Evolutionary conservation across 2,329 filamentous ascomycete genomes (phyloP).

Genomic region (Keithomyces neogunnii): DNA sequence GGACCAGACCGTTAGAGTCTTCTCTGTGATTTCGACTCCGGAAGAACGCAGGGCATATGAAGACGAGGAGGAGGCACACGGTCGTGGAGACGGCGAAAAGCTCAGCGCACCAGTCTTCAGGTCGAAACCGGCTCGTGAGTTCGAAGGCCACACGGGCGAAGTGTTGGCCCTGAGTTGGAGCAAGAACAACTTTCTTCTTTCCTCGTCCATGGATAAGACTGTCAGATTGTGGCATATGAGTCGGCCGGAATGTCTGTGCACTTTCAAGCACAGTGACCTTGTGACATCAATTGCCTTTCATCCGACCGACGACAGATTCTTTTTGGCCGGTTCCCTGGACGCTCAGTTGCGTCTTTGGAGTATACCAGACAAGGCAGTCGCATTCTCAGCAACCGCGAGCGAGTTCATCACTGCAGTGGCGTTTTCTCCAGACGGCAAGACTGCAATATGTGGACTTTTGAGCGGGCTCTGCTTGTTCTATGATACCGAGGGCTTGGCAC

Average conservation of each 20-base stretch:
- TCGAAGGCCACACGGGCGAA: constrained; percentile 74
- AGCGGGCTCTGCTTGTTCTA: constrained; percentile 84
- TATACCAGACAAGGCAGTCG: constrained; percentile 91
- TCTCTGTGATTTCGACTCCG: constrained; percentile 74
- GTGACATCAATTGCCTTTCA: constrained; percentile 94
- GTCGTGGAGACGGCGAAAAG: constrained; percentile 39
- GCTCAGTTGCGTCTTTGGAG: constrained; percentile 87
- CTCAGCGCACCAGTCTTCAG: constrained; percentile 88
- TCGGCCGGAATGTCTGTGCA: constrained; percentile 77
- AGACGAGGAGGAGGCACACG: constrained; percentile 40
- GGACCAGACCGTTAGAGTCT: constrained; percentile 77
- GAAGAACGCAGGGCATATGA: constrained; percentile 73
- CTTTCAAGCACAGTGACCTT: constrained; percentile 90
- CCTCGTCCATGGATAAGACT: constrained; percentile 96
- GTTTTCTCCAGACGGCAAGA: constrained; percentile 87
- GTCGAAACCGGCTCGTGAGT: constrained; percentile 69
- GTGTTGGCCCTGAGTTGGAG: constrained; percentile 94
- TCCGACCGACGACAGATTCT: constrained; percentile 90
- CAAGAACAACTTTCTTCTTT: constrained; percentile 96
- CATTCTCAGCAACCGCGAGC: constrained; percentile 65
- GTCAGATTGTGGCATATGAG: constrained; percentile 90
- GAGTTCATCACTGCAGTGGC: constrained; percentile 92
- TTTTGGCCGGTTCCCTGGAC: constrained; percentile 87
- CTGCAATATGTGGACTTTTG: constrained; percentile 79
- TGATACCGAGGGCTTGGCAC: constrained; percentile 82